These are phyloP conservation scores for Monosporozyma yasuniensis DNA, from an alignment of 805 yeast species.

Conservation along the genomic window DNA sequence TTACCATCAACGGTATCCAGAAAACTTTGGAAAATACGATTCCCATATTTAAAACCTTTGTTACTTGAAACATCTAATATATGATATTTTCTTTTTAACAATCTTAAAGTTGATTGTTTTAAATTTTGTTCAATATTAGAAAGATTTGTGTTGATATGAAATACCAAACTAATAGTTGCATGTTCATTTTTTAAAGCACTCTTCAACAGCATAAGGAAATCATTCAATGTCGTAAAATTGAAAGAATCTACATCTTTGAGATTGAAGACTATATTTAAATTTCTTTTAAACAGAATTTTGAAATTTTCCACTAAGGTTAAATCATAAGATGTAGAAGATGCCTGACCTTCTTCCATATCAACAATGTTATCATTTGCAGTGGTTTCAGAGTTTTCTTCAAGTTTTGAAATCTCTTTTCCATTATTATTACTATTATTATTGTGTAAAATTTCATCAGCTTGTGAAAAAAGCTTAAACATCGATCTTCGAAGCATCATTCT, in stretches of 20 bases:
- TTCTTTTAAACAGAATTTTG: slow-evolving; percentile 18
- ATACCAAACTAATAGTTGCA: slow-evolving; percentile 22
- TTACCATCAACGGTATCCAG: slow-evolving; percentile 30
- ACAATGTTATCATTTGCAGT: slow-evolving; percentile 1
- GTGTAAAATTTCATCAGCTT: slow-evolving; percentile 14
- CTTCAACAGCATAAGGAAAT: slow-evolving; percentile 21
- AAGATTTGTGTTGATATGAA: slow-evolving; percentile 27
- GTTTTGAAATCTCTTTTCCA: slow-evolving; percentile 3
- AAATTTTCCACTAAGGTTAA: slow-evolving; percentile 27
- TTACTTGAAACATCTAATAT: slow-evolving; percentile 28
- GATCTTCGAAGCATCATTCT: slow-evolving; percentile 31
- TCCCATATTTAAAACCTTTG: slow-evolving; percentile 27
- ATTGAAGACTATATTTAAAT: slow-evolving; percentile 24
- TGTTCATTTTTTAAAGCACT: slow-evolving; percentile 22
- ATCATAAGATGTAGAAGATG: slow-evolving; percentile 23
- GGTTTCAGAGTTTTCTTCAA: slow-evolving; percentile 3
- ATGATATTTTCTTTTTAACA: slow-evolving; percentile 21
- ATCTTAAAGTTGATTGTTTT: slow-evolving; percentile 25
- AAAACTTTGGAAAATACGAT: slow-evolving; percentile 28
- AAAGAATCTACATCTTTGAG: slow-evolving; percentile 30
- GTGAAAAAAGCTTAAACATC: slow-evolving; percentile 26
- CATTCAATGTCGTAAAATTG: slow-evolving; percentile 21
- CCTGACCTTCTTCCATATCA: slow-evolving; percentile 4
- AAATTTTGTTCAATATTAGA: slow-evolving; percentile 29
- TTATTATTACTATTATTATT: neutral